Evolutionary conservation across 805 yeast genomes (phyloP), one percentile per base, ranked within the genome.

Genomic region (Wickerhamiella bombiphila): DNA sequence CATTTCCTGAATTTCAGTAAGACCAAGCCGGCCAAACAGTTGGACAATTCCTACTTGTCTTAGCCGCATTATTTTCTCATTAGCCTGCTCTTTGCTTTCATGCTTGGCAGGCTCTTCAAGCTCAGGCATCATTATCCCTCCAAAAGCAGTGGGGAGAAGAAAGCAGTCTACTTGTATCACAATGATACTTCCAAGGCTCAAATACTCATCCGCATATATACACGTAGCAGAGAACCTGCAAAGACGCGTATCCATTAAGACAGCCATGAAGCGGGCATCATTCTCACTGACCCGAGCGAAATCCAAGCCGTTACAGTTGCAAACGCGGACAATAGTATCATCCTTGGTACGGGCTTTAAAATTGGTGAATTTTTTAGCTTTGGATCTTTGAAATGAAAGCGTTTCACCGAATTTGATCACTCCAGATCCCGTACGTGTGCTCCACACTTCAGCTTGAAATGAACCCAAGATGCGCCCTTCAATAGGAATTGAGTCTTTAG

Each of bases 121-220:
- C 21, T 13, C 33, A 5, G 33, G n/a, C 13, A n/a, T 30, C 20
- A 16, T 30, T 13, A 30, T 13, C 7, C 16, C 20, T 14, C 40
- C 38, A 15, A 44, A 44, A n/a, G 43, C 28, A 1, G 42, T 17
- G 41, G 5, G 60, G 67, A 45, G 53, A 19, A 86, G 52, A 51
- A 55, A 80, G 41, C 83, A 71, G 48, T 82, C 80, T 3, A 81
- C 57, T 48, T 76, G 81, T 0, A 83, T 61, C 17, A 71, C 63
- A 49, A 86, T 76, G 1, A 77, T 65, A 50, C 83, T 93, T 3
- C 96, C 97, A 1, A 75, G 69, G 7, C 79, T 64, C 24, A 85
- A 53, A 22, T 74, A 54, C 8, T 63, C 60, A 15, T 75, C 78
- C 30, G 76, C 71, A 49, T 66, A 71, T 5, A 79, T 64, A 25